Evolutionary conservation across 495 filamentous ascomycete genomes (phyloP).

Genomic region (Penicillium subrubescens): DNA sequence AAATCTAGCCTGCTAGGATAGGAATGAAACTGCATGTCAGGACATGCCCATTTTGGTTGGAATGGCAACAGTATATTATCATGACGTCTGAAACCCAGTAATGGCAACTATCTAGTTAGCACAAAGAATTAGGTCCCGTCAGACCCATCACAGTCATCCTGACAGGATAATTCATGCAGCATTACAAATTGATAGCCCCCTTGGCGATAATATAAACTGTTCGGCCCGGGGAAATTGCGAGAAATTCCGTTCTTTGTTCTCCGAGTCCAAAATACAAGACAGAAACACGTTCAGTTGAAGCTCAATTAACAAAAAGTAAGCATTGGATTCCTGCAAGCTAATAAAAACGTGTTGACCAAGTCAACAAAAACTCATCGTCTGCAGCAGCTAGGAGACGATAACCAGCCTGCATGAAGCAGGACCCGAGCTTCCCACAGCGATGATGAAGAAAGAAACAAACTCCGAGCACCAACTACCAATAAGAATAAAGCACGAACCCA

Average conservation of each 20-base stretch:
- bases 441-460: not conserved
- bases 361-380: not conserved
- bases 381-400: not conserved
- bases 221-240: not conserved
- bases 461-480: conserved; percentile 1
- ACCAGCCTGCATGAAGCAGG: not conserved
- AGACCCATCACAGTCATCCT: not conserved
- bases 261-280: not conserved
- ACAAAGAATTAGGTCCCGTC: not conserved
- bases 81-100: not conserved
- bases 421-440: not conserved
- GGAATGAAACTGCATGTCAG: too few species aligned
- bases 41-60: not conserved
- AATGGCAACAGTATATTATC: not conserved
- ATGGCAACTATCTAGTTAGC: not conserved
- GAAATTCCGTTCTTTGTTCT: not conserved
- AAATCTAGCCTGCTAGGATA: too few species aligned
- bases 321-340: not conserved
- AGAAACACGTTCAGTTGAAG: not conserved
- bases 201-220: not conserved
- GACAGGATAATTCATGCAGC: not conserved
- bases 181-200: not conserved
- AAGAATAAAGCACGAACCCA: not conserved
- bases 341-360: not conserved
- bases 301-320: not conserved